Conservation (phyloP, 108 stramenopile species). For the Fragilariopsis cylindrus region DNA sequence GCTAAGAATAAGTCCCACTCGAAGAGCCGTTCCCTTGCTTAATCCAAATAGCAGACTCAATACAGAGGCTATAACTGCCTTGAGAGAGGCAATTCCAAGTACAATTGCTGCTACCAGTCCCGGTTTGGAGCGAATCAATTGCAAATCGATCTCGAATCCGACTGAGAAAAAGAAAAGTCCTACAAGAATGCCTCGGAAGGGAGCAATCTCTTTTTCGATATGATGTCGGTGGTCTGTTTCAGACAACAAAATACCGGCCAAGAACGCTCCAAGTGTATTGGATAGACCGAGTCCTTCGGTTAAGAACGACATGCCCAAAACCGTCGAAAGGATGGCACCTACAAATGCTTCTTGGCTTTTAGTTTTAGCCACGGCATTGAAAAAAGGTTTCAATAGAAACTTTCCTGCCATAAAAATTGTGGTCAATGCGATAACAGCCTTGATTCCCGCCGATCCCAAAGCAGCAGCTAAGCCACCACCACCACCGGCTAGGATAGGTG, state of each 20-base stretch:
- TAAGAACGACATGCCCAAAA: slow-evolving; percentile 87
- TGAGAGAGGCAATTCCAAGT: slow-evolving; percentile 71
- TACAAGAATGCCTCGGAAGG: slow-evolving; percentile 90
- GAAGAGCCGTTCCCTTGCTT: slow-evolving; percentile 64
- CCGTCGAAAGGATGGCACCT: slow-evolving; percentile 80
- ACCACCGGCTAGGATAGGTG: slow-evolving; percentile 82
- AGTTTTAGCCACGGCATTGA: slow-evolving; percentile 66
- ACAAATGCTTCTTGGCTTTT: slow-evolving; percentile 89
- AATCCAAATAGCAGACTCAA: slow-evolving; percentile 68
- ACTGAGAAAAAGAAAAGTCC: slow-evolving; percentile 97
- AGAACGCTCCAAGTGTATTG: slow-evolving; percentile 92
- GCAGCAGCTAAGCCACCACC: slow-evolving; percentile 65
- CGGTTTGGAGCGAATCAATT: slow-evolving; percentile 67
- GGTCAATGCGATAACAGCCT: slow-evolving; percentile 76
- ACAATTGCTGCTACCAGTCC: slow-evolving; percentile 65
- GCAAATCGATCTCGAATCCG: slow-evolving; percentile 91
- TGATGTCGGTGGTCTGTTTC: slow-evolving; percentile 83
- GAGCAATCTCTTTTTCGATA: slow-evolving; percentile 88
- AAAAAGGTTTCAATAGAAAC: slow-evolving; percentile 76
- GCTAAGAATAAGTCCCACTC: slow-evolving; percentile 82
- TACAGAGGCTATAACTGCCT: slow-evolving; percentile 68
- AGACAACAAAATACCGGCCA: slow-evolving; percentile 87
- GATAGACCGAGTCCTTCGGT: slow-evolving; percentile 93
- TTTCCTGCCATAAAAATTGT: slow-evolving; percentile 75
- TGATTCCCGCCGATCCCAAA: slow-evolving; percentile 66